Evolutionary conservation across 2,329 filamentous ascomycete species (phyloP), one percentile per base, ranked within the genome.

Genomic region (Rutstroemia sp.): DNA sequence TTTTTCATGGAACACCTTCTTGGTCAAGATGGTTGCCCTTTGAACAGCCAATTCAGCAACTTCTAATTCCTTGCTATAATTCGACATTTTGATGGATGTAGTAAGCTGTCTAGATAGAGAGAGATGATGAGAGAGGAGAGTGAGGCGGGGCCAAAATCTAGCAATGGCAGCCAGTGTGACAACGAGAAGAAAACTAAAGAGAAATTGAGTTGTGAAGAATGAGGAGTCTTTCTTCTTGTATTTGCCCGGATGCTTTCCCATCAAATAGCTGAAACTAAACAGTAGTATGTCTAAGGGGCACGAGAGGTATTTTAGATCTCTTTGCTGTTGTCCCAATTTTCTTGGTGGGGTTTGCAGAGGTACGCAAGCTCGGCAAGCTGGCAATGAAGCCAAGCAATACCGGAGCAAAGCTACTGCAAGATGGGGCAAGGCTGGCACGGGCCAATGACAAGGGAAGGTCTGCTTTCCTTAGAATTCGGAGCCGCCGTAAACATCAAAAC

Each of bases 41-140:
- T 95, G 90, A 57, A 96, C 92, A 60, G 92, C 91, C 45, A 96
- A 83, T 70, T 92, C 86, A 60, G 92, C 92, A 55, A 95, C 81
- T 67, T 86, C 78, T 65, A 94, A 83, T 76, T 96, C 92, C 62
- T 85, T 82, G 58, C 81, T 76, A 78, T 94, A 95, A 42, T 60
- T 60, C 48, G 67, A 63, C 67, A 75, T 76, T 48, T 62, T 68
- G 59, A 67, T 56, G 56, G 60, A 57, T 54, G 61, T 53, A 48
- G 55, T 36, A 49, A 63, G 57, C 12, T 36, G 16, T 34, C 36
- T 57, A 49, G 58, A 48, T 42, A 58, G 58, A 51, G 61, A 52
- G 48, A 69, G 55, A 57, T 70, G 66, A 48, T 61, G 61, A 23
- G 64, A 66, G 46, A 68, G 56, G 49, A 67, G 63, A 51, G 62